These are phyloP conservation scores for Borovskyia barvae DNA, from an alignment of 208 protist species.

Conservation along the genomic window DNA sequence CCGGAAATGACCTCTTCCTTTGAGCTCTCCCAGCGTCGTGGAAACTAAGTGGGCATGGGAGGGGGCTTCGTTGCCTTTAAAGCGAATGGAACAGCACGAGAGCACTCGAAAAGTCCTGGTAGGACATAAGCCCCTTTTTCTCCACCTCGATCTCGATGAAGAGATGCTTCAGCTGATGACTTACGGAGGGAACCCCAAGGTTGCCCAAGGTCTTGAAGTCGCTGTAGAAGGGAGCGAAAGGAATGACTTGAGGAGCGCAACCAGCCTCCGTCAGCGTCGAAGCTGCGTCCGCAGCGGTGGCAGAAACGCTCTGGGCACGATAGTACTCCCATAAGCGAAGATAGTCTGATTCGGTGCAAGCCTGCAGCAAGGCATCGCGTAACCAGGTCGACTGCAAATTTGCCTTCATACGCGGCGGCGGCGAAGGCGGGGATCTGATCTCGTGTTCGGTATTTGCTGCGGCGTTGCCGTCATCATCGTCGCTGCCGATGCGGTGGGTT, in stretches of 20 bases:
- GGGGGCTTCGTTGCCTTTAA: no score
- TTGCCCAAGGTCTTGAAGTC: slow-evolving; percentile 61
- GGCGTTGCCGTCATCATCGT: no score
- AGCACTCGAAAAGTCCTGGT: slow-evolving; percentile 46
- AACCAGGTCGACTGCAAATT: slow-evolving; percentile 30
- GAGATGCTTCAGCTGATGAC: slow-evolving; percentile 32
- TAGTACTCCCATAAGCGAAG: slow-evolving; percentile 63
- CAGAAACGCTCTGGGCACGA: slow-evolving; percentile 3
- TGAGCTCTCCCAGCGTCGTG: no score
- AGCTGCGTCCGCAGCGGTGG: neutral
- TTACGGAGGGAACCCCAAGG: slow-evolving; percentile 56
- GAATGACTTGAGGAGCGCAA: slow-evolving; percentile 12
- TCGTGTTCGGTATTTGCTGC: no score
- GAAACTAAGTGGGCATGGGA: no score
- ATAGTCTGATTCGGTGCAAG: slow-evolving; percentile 29
- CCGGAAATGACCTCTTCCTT: no score
- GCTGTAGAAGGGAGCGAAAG: slow-evolving; percentile 31
- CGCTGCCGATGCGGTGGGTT: no score
- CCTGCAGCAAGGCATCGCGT: slow-evolving; percentile 41
- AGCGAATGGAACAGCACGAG: slow-evolving; percentile 52
- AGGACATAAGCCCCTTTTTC: slow-evolving; percentile 42
- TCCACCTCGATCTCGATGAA: slow-evolving; percentile 39
- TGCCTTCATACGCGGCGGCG: slow-evolving; percentile 33
- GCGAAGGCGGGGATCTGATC: neutral
- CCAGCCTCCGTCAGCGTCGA: neutral